Evolutionary conservation across 371 early-diverging fungal species (phyloP).

Genomic region (Rhizopus delemar): DNA sequence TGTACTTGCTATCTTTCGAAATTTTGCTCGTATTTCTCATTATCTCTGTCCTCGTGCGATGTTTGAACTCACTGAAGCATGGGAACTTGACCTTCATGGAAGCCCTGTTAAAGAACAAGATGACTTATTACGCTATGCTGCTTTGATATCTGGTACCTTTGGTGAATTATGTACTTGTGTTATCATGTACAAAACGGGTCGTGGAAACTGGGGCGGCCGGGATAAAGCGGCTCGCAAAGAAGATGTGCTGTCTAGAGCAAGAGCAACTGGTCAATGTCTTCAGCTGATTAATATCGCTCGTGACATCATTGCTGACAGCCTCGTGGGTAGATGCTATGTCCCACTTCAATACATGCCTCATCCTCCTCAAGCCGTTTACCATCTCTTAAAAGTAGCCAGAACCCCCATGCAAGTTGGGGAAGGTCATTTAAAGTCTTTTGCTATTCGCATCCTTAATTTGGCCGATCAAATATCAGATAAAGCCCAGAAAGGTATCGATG

Average conservation of each 20-base stretch:
- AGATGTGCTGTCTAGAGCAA: conserved; percentile 37
- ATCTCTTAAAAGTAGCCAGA: conserved; percentile 24
- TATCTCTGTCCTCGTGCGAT: conserved; percentile 47
- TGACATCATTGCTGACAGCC: conserved; percentile 55
- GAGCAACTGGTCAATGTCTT: conserved; percentile 59
- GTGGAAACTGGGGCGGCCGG: conserved; percentile 35
- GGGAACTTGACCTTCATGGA: conserved; percentile 47
- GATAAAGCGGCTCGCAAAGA: conserved; percentile 25
- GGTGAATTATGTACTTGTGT: conserved; percentile 53
- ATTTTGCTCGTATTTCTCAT: conserved; percentile 41
- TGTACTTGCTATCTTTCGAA: conserved; percentile 32
- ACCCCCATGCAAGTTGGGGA: conserved; percentile 31
- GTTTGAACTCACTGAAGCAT: conserved; percentile 49
- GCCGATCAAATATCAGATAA: conserved; percentile 33
- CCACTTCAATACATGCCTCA: conserved; percentile 40
- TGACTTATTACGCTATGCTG: conserved; percentile 49
- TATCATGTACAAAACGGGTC: conserved; percentile 45
- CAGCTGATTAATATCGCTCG: conserved; percentile 62
- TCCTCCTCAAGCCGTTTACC: conserved; percentile 21
- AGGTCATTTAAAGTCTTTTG: conserved; percentile 21
- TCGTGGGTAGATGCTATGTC: conserved; percentile 52
- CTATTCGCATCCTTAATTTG: conserved; percentile 29
- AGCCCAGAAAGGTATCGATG: conserved; percentile 42
- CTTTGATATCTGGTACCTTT: conserved; percentile 54
- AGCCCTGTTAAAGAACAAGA: conserved; percentile 37